Evolutionary conservation across 2,329 filamentous ascomycete genomes (phyloP), one percentile per base, ranked within the genome.

Genomic region (Diplodia seriata): DNA sequence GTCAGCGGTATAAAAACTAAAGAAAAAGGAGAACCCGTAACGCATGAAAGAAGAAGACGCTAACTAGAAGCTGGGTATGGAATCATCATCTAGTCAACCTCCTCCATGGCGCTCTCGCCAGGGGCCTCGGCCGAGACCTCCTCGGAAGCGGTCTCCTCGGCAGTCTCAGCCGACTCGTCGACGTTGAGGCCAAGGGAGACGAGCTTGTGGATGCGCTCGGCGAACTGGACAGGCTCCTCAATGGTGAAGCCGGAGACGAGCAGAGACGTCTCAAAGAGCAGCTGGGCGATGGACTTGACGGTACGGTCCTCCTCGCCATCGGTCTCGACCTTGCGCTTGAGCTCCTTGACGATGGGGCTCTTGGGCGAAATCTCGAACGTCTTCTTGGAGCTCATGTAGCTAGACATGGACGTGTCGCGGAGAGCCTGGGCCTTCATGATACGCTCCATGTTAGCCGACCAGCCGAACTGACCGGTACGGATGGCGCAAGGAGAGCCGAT

Each of bases 351-450:
- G 84, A 99, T 99, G 73, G 93, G 81, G 77, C 93, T 97, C 88
- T 95, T 94, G 82, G 95, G 95, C n/a, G 95, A 98, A 84, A 99
- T 98, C 87, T 99, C 95, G 76, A 99, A 98, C 38, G 95, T 99
- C 93, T 99, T 99, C 94, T 99, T 99, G 81, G 94, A 98, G 74
- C 93, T 96, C 95, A 99, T 99, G 92, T 99, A 99, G 77, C 93
- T 97, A 85, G 89, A 93, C 95, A 99, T 99, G 78, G 94, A 97
- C 75, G 95, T 99, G 86, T 99, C 95, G 86, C 95, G 95, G 78
- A 99, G 94, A 79, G 95, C 95, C 88, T 99, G 95, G 33, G 95
- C 95, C 91, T 99, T 99, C 95, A 99, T 99, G 90, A 99, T 99
- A 87, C 95, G 95, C 89, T 99, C 95, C 95, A 99, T 99, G 90